Conservation (phyloP, 2,329 filamentous ascomycete genomes). For the Neonectria ditissima region DNA sequence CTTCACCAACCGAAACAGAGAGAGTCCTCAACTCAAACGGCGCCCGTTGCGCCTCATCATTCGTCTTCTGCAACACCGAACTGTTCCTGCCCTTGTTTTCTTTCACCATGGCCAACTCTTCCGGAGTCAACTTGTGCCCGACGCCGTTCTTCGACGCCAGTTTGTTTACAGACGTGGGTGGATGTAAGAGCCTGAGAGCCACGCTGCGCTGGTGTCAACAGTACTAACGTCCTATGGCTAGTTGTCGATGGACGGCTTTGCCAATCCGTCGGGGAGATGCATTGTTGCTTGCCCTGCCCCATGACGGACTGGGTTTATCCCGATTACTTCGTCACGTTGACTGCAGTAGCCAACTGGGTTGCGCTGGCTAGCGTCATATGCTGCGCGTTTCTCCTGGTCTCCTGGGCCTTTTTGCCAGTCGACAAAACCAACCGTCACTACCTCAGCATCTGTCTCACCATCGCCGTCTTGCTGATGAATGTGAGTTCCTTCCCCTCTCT, state of each 20-base stretch:
- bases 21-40: slow-evolving; percentile 16
- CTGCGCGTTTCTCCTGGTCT: slow-evolving; percentile 80
- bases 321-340: slow-evolving; percentile 69
- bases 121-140: slow-evolving; percentile 67
- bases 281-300: slow-evolving; percentile 93
- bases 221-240: slow-evolving; percentile 45
- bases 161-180: slow-evolving; percentile 69
- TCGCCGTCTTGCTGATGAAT: slow-evolving; percentile 82
- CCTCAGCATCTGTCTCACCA: slow-evolving; percentile 85
- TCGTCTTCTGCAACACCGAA: slow-evolving; percentile 6
- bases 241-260: slow-evolving; percentile 69
- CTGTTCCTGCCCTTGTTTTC: slow-evolving; percentile 10
- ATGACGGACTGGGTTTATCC: slow-evolving; percentile 81
- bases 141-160: slow-evolving; percentile 75
- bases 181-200: slow-evolving; percentile 65
- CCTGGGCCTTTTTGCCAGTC: slow-evolving; percentile 82
- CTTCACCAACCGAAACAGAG: slow-evolving; percentile 8
- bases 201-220: not conserved
- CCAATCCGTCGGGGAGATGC: slow-evolving; percentile 60
- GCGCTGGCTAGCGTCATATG: slow-evolving; percentile 79
- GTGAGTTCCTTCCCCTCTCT: slow-evolving; percentile 61
- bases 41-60: slow-evolving; percentile 20
- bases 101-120: slow-evolving; percentile 47
- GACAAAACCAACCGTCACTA: slow-evolving; percentile 95
- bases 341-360: slow-evolving; percentile 81